Base-by-base conservation (phyloP, 306 rosid genomes). In the Senna siamea region DNA sequence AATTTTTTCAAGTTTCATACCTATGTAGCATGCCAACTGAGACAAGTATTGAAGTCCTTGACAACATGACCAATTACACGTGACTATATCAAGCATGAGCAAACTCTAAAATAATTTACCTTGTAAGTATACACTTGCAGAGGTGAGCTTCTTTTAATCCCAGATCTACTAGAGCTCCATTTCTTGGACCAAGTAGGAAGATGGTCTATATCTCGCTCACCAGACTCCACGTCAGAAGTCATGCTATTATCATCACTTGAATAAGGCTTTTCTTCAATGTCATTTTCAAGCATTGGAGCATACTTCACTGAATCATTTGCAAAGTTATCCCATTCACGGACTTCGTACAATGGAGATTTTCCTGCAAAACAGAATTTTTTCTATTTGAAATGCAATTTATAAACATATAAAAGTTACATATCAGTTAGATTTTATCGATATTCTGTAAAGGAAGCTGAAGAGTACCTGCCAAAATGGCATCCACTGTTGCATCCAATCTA, bases 401-500 rank as follows among this genome's bases (percentile, higher is more conserved):
- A 28, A 38, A 80, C 63, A 37, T 47, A 32, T 6, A 63, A 4
- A 30, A 80, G 53, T 48, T 63, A 26, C 15, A 48, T 53, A 66
- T 19, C 56, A 62, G 43, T 60, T 69, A 43, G 44, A 28, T 60
- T 69, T 23, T 70, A 70, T 34, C 69, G 43, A 69, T 44, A 55
- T 46, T 75, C n/a, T 38, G 10, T 43, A 20, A 48, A 32, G 70
- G 65, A 35, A 82, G 54, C 44, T 18, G 50, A 72, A 53, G 43
- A 70, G 60, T 79, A 92, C 99, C 99, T 64, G 98, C 96, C 82
- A 95, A 87, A 69, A 95, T 84, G 52, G 98, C 93, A 86, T 95
- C 98, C 64, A 95, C 98, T 4, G 99, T 92, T 37, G 98, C 94
- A 83, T 95, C 99, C 83, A 95, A 74, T 85, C 96, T 88, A 86